Evolutionary conservation across 805 yeast genomes (phyloP), one percentile per base, ranked within the genome.

Genomic region (Candida methanosorbosa): DNA sequence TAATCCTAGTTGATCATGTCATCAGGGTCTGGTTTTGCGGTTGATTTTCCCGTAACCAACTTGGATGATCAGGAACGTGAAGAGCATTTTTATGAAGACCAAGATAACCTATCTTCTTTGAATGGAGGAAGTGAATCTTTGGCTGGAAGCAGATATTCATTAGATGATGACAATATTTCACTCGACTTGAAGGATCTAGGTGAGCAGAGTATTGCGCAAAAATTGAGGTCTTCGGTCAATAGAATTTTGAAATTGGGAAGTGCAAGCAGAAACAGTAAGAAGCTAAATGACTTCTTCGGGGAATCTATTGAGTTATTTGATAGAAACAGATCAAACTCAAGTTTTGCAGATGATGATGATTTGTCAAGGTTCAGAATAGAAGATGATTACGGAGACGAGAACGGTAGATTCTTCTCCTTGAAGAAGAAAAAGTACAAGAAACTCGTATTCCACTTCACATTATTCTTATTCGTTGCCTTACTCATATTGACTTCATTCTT

Each of bases 21-120:
- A n/a, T n/a, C n/a, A n/a, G n/a, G n/a, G n/a, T n/a, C n/a, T n/a
- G n/a, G n/a, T n/a, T 51, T 51, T 36, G 48, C 43, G 1, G 70
- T 65, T 6, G 83, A 76, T 40, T 49, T 71, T 3, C 82, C 81
- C 1, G 61, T 76, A 4, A 70, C 77, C 0, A 66, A 76, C 45
- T 53, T 76, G 36, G 81, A 76, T 43, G 57, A 44, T 2, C 52
- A 41, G 4, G 66, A 64, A 3, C 5, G 17, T 13, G 61, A 62
- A 16, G 63, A 59, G 19, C 36, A 54, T 9, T 40, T 51, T 27
- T n/a, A n/a, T n/a, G 36, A 37, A 8, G 50, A 56, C 12, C 49
- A 43, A 9, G 46, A 45, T 13, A 49, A 49, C 12, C 27, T 24
- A 12, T 11, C 11, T 11, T 21, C 23, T 21, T 5, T 29, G 11